Percentiles rank a stretch among this genome's conserved stretches.
Conservation (phyloP, 192 early-diverging fungal species). For the Cetraspora pellucida region DNA sequence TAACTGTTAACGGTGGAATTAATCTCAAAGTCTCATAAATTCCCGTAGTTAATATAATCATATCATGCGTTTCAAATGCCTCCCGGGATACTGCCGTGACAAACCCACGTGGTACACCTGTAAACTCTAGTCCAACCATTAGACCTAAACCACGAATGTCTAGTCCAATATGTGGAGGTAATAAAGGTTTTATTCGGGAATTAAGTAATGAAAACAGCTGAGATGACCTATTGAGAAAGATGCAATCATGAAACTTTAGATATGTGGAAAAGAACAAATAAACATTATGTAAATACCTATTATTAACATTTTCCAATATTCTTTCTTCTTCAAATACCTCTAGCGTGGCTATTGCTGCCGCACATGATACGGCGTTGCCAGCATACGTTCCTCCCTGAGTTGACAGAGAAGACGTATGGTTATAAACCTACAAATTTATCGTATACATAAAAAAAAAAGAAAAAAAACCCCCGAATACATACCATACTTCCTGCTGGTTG, state of each 20-base stretch:
- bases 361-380: conserved; percentile 45
- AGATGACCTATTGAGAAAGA: conserved; percentile 36
- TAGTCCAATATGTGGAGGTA: conserved; percentile 38
- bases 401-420: too few relatives aligned
- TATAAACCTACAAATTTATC: too few relatives aligned
- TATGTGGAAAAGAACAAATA: background rate
- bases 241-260: background rate
- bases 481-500: conserved; percentile 48
- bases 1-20: conserved; percentile 49
- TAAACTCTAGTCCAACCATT: conserved; percentile 51
- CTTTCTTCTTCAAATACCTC: conserved; percentile 49
- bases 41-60: conserved; percentile 47
- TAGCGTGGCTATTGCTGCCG: conserved; percentile 51
- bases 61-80: conserved; percentile 40
- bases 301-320: conserved; percentile 43
- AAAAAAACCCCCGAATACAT: background rate
- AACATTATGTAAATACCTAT: conserved; percentile 28
- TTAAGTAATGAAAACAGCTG: conserved; percentile 42
- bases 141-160: conserved; percentile 50
- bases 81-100: conserved; percentile 34
- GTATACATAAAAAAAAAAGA: background rate
- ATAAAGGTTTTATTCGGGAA: conserved; percentile 34
- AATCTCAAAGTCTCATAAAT: conserved; percentile 50
- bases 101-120: conserved; percentile 41
- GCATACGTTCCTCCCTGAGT: conserved; percentile 43